phyloP scores from a whole-genome alignment of 1,284 basidiomycete genomes.

The Ganoderma boninense region DNA sequence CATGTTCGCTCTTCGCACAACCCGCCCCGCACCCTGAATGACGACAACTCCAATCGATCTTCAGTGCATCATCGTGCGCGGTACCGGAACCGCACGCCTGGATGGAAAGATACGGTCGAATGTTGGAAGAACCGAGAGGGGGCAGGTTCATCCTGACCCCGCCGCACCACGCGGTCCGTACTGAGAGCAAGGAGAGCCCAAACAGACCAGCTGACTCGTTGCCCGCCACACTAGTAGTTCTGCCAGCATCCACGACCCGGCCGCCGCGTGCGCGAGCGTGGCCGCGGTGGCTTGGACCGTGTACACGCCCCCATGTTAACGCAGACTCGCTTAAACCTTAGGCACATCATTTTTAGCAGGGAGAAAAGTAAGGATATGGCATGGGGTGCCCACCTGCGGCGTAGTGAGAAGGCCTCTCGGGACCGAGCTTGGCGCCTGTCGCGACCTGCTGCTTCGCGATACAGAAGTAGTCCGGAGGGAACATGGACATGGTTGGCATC shows the following conservation, averaged over 20 bases:
- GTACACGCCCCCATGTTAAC: not conserved
- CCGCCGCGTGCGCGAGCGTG: not conserved
- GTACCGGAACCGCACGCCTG: not conserved
- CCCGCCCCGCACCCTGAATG: not conserved
- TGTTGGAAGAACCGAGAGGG: not conserved
- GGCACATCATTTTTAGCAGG: slow-evolving; percentile 6
- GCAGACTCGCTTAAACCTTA: not conserved
- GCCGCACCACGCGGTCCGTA: not conserved
- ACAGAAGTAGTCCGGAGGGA: not conserved
- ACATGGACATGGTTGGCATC: not conserved
- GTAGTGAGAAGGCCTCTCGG: not conserved
- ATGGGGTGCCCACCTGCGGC: not conserved
- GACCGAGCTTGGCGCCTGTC: slow-evolving; percentile 2
- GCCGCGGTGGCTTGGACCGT: not conserved
- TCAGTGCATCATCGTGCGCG: not conserved
- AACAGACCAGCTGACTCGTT: not conserved
- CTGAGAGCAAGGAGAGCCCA: not conserved
- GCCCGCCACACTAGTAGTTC: not conserved
- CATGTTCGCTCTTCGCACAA: not conserved
- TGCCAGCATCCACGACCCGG: not conserved
- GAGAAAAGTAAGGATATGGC: not conserved
- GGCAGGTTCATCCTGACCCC: not conserved
- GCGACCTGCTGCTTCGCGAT: not conserved
- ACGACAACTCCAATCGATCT: not conserved
- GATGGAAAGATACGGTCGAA: not conserved